A percentile compares a stretch with the other conserved stretches of the same genome.
These are phyloP conservation scores for Colletotrichum sidae DNA, from an alignment of 2,329 filamentous ascomycete genomes.

Conservation along the genomic window DNA sequence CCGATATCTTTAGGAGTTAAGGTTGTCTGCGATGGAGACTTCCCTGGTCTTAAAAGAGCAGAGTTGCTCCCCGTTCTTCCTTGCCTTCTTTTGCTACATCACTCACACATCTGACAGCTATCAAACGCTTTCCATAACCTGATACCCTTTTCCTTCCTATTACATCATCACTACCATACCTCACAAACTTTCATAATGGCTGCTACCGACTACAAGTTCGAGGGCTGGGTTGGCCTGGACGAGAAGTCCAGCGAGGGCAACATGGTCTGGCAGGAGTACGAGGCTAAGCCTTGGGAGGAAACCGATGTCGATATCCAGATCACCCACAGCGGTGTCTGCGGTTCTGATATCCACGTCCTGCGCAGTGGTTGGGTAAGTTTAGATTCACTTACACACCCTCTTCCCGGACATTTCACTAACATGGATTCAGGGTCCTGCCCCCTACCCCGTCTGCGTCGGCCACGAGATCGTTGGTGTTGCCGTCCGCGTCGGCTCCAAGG, in stretches of 20 bases:
- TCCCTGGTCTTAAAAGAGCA: constrained; percentile 23
- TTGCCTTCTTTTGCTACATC: accelerated
- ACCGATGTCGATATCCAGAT: constrained; percentile 74
- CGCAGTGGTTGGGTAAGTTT: constrained; percentile 63
- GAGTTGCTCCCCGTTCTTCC: constrained; percentile 4
- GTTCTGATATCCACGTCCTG: constrained; percentile 69
- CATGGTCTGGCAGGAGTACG: constrained; percentile 66
- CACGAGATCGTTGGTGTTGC: constrained; percentile 60
- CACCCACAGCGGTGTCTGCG: constrained; percentile 75
- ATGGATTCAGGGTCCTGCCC: constrained; percentile 25
- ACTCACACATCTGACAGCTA: not conserved
- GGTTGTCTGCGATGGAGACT: constrained; percentile 11
- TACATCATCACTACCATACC: not conserved
- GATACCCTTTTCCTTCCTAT: not conserved
- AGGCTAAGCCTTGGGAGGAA: constrained; percentile 74
- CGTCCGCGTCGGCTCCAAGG: constrained; percentile 55
- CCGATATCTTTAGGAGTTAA: constrained; percentile 35
- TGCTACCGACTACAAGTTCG: constrained; percentile 57
- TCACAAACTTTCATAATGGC: constrained; percentile 41
- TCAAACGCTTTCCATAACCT: not conserved
- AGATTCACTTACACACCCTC: not conserved
- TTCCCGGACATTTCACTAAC: constrained; percentile 9
- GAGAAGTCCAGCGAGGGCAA: constrained; percentile 58
- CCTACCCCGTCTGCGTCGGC: constrained; percentile 39
- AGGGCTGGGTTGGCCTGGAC: constrained; percentile 62